Evolutionary conservation across 306 rosid genomes (phyloP).

Genomic region (Malus sieversii): DNA sequence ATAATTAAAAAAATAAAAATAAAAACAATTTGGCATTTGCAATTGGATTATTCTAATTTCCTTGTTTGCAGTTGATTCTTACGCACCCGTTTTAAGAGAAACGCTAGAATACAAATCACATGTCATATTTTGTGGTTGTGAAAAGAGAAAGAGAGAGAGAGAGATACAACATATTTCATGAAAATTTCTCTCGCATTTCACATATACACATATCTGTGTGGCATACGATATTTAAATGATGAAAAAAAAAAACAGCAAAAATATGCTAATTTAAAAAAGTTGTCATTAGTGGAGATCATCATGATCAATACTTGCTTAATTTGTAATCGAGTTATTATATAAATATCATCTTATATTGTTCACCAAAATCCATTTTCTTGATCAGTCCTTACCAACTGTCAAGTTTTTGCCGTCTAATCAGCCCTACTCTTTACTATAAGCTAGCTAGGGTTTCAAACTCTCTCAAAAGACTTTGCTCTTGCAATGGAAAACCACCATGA

Average conservation of each 20-base stretch:
- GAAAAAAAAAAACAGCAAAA: not conserved
- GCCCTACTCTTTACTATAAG: not conserved
- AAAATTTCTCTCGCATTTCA: too few relatives aligned
- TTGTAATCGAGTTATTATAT: not conserved
- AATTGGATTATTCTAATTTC: not conserved
- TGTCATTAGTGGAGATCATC: not conserved
- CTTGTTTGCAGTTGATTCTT: not conserved
- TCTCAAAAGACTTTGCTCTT: not conserved
- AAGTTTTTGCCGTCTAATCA: not conserved
- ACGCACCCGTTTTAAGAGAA: not conserved
- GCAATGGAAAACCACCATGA: conserved; percentile 6
- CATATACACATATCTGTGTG: too few relatives aligned
- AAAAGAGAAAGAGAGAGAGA: too few relatives aligned
- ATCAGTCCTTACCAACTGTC: not conserved
- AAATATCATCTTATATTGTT: not conserved
- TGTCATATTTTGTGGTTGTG: too few relatives aligned
- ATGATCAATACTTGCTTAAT: not conserved
- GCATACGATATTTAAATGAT: too few relatives aligned
- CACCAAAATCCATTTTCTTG: not conserved
- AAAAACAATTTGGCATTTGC: not conserved
- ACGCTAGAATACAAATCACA: too few relatives aligned
- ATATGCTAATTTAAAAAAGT: not conserved
- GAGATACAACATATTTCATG: too few relatives aligned
- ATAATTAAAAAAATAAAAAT: too few relatives aligned
- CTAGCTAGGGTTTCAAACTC: not conserved